Evolutionary conservation across 331 rosid genomes (phyloP).

Genomic region (Rhamnella rubrinervis): DNA sequence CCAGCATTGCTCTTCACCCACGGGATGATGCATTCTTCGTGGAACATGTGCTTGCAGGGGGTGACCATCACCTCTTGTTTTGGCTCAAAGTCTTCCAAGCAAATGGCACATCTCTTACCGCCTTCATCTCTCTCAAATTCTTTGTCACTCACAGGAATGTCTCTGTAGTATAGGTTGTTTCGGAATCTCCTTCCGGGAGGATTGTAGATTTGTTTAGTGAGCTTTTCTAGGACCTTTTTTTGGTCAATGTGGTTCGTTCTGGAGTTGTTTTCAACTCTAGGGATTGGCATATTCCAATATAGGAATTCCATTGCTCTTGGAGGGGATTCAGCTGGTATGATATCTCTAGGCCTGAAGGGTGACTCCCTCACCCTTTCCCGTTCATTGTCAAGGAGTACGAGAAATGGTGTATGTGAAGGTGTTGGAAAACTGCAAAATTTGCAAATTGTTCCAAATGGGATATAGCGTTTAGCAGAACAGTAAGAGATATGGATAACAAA

Average conservation of each 20-base stretch:
- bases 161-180: constrained; percentile 51
- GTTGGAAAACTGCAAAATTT: constrained; percentile 20
- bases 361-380: background rate
- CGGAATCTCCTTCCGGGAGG: constrained; percentile 38
- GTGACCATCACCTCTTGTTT: constrained; percentile 66
- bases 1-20: constrained; percentile 65
- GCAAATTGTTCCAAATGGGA: background rate
- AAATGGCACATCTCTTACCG: constrained; percentile 59
- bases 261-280: constrained; percentile 25
- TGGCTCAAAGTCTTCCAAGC: constrained; percentile 79
- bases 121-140: constrained; percentile 41
- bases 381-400: constrained; percentile 4
- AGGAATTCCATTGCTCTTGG: constrained; percentile 16
- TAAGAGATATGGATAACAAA: too few species aligned
- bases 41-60: constrained; percentile 89
- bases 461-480: too few species aligned
- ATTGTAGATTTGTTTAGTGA: constrained; percentile 49
- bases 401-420: constrained; percentile 8
- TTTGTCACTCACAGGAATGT: constrained; percentile 26
- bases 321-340: background rate
- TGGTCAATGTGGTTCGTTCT: constrained; percentile 31
- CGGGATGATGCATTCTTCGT: constrained; percentile 76
- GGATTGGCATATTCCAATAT: constrained; percentile 25
- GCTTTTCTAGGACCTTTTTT: constrained; percentile 45
- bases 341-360: constrained; percentile 1